Evolutionary conservation across 257 asterid genomes (phyloP).

Genomic region (Scutellaria minor): DNA sequence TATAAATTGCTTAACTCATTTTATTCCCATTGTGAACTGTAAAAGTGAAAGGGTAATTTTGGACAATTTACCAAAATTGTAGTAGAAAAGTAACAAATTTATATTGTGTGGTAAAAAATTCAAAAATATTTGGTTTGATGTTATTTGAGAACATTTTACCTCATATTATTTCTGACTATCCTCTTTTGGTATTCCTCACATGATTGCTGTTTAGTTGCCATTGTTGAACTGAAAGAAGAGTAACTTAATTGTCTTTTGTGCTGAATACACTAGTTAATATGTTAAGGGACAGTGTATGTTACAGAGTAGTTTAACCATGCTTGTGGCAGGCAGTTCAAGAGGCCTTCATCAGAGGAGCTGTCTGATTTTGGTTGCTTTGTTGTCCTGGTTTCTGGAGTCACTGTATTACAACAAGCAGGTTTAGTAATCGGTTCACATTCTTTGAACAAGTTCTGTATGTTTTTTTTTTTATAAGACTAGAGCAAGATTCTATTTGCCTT

Average conservation of each 20-base stretch:
- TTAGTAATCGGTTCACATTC: constrained; percentile 26
- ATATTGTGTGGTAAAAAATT: no score
- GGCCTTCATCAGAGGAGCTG: constrained; percentile 84
- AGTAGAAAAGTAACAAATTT: no score
- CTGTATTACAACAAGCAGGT: constrained; percentile 95
- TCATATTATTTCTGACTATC: neutral
- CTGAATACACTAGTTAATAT: constrained; percentile 27
- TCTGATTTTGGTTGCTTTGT: constrained; percentile 90
- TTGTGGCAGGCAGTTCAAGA: constrained; percentile 98
- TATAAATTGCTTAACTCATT: no score
- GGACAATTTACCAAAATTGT: no score
- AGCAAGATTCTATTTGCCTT: constrained; percentile 13
- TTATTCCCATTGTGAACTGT: no score
- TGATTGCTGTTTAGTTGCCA: constrained; percentile 12
- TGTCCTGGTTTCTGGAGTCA: constrained; percentile 72
- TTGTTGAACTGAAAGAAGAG: neutral
- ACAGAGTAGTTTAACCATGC: constrained; percentile 64
- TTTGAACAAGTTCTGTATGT: constrained; percentile 27
- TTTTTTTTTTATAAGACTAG: neutral
- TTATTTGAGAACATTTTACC: no score
- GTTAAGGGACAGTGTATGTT: constrained; percentile 35
- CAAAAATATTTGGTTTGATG: no score
- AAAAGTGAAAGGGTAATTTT: no score
- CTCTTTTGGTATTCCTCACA: neutral
- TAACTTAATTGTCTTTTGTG: constrained; percentile 15